A percentile compares a stretch with the other conserved stretches of the same genome.
These are phyloP conservation scores for Trapa incisa DNA, from an alignment of 345 rosid species.

Conservation along the genomic window DNA sequence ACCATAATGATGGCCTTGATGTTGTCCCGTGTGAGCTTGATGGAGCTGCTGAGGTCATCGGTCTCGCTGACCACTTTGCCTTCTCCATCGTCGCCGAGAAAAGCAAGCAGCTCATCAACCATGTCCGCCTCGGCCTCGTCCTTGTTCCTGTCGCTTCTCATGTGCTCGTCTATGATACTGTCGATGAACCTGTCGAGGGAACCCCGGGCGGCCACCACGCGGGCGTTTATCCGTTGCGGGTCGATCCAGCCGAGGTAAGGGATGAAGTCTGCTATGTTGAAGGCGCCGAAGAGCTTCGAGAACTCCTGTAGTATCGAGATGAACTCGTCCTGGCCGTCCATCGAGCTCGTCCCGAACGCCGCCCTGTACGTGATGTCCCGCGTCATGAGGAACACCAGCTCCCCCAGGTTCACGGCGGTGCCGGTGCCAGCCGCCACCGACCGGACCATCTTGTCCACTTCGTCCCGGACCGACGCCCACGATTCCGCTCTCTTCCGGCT, in stretches of 20 bases:
- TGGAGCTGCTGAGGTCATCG: conserved; percentile 43
- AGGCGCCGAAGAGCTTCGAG: conserved; percentile 88
- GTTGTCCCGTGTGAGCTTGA: conserved; percentile 55
- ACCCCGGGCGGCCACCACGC: conserved; percentile 53
- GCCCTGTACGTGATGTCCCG: conserved; percentile 68
- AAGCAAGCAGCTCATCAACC: conserved; percentile 84
- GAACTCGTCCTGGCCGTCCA: conserved; percentile 64
- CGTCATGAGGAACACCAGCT: conserved; percentile 56
- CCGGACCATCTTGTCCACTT: conserved; percentile 45
- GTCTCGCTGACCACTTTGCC: conserved; percentile 33
- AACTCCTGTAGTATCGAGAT: conserved; percentile 75
- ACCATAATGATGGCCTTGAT: conserved; percentile 97
- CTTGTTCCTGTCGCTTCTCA: conserved; percentile 24
- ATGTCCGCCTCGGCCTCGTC: conserved; percentile 43
- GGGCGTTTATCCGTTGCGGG: conserved; percentile 47
- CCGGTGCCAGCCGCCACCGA: conserved; percentile 32
- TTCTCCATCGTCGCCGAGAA: conserved; percentile 61
- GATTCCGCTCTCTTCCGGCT: conserved; percentile 92
- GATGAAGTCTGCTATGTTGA: conserved; percentile 73
- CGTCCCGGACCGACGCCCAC: conserved; percentile 83
- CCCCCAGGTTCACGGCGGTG: conserved; percentile 56
- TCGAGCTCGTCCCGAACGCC: conserved; percentile 56
- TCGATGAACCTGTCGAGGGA: conserved; percentile 72
- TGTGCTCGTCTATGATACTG: conserved; percentile 58
- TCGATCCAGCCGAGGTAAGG: conserved; percentile 61